Conservation (phyloP, 495 filamentous ascomycete species). For the Talaromyces thailandensis region DNA sequence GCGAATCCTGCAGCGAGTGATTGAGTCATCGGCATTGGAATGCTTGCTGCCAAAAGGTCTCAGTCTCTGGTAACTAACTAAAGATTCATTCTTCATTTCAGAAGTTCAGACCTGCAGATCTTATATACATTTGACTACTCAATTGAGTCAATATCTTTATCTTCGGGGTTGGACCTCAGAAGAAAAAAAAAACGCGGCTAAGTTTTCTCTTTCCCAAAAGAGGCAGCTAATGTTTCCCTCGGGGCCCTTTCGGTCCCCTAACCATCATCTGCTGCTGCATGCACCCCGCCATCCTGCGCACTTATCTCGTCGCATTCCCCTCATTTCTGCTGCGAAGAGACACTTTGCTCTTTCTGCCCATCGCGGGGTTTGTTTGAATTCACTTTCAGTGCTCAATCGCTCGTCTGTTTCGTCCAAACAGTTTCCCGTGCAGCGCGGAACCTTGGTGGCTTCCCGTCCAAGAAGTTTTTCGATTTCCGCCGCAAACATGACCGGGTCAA, state of each 20-base stretch:
- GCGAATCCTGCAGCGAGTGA: neutral
- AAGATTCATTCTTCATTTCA: neutral
- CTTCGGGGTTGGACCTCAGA: neutral
- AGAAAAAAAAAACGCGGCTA: neutral
- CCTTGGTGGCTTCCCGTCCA: conserved; percentile 1
- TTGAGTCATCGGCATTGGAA: neutral
- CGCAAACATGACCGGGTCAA: conserved; percentile 68
- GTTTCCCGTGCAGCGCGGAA: neutral
- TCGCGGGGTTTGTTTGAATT: neutral
- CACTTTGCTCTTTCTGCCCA: neutral
- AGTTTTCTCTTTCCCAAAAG: neutral
- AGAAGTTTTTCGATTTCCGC: conserved; percentile 16
- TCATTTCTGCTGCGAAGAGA: neutral
- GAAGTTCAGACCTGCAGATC: too few relatives aligned
- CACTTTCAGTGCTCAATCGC: neutral
- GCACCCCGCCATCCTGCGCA: conserved; percentile 2
- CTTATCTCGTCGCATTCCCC: neutral
- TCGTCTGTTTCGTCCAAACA: neutral
- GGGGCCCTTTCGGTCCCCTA: conserved; percentile 5
- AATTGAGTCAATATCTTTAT: neutral
- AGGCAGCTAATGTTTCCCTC: conserved; percentile 7
- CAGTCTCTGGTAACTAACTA: neutral
- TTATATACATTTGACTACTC: too few relatives aligned
- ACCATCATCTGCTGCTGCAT: neutral
- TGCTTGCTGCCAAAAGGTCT: neutral